Conservation (phyloP, 1,284 basidiomycete genomes). For the Leucoagaricus sp. region DNA sequence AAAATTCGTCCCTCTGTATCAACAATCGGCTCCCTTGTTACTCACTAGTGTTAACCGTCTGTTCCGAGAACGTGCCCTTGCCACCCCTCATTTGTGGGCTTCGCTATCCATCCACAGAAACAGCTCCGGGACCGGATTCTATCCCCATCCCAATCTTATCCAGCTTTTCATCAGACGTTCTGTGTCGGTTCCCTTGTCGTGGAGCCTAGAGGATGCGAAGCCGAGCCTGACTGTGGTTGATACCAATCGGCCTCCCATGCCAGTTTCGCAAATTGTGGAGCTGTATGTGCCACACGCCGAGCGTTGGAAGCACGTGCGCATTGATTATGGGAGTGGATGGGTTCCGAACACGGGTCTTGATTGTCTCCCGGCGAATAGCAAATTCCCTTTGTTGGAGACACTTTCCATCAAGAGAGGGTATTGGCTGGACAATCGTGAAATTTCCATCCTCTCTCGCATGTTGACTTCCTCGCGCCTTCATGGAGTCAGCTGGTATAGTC, state of each 20-base stretch:
- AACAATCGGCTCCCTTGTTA: slow-evolving; percentile 25
- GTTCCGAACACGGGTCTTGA: slow-evolving; percentile 24
- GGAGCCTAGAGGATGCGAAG: slow-evolving; percentile 20
- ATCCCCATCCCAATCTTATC: slow-evolving; percentile 21
- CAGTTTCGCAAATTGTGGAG: slow-evolving; percentile 15
- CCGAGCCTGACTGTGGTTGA: slow-evolving; percentile 15
- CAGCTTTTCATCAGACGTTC: slow-evolving; percentile 22
- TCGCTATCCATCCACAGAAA: slow-evolving; percentile 19
- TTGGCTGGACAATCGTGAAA: slow-evolving; percentile 23
- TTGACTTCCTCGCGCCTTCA: slow-evolving; percentile 27
- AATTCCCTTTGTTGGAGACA: slow-evolving; percentile 24
- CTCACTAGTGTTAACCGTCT: slow-evolving; percentile 27
- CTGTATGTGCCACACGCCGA: slow-evolving; percentile 14
- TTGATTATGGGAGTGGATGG: slow-evolving; percentile 27
- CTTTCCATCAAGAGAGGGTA: slow-evolving; percentile 26
- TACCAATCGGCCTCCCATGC: slow-evolving; percentile 15
- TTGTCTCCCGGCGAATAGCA: slow-evolving; percentile 13
- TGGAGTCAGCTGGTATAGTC: slow-evolving; percentile 25
- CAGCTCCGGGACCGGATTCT: slow-evolving; percentile 16
- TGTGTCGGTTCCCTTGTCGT: slow-evolving; percentile 22
- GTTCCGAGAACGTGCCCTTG: slow-evolving; percentile 28
- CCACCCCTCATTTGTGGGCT: slow-evolving; percentile 30
- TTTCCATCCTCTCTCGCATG: slow-evolving; percentile 19
- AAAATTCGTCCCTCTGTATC: slow-evolving; percentile 26
- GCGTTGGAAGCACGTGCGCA: slow-evolving; percentile 24